Evolutionary conservation across 2,329 filamentous ascomycete genomes (phyloP), one percentile per base, ranked within the genome.

Genomic region (Alternaria sp.): DNA sequence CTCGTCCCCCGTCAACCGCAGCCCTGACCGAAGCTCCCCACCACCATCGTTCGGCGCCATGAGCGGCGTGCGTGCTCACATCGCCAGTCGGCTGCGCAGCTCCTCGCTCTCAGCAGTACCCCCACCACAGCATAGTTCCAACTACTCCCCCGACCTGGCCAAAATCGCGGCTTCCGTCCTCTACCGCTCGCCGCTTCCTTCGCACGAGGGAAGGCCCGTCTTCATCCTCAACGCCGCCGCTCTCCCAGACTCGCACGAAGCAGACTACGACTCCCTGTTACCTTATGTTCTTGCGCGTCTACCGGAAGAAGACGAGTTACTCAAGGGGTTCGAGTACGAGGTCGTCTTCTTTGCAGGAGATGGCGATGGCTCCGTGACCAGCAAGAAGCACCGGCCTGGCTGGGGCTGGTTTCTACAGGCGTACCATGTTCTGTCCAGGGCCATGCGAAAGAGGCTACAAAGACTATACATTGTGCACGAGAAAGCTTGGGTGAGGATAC

Each of bases 331-430:
- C 20, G 83, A 85, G 57, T 87, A 87, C 65, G 85, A 86, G 68
- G 81, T 87, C 46, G 77, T 87, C 56, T 86, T 87, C 75, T 86
- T 87, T 67, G 84, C 85, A 5, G 85, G 84, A n/a, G 84, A 83
- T 9, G 80, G 80, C 38, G 79, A 79, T 47, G 82, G 80, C 48
- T 79, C 78, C 47, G 78, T 75, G 14, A 81, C 80, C 9, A 72
- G 75, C 42, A 85, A 81, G 73, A 85, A 83, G 72, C 78, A 78
- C 51, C 69, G 80, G 44, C 84, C 85, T 1, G 82, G 82, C 26
- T 84, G 83, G 79, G 83, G 83, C 39, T 87, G 85, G 85, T 86
- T 85, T 64, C 74, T 87, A 51, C 84, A 86, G 66, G 84, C 84
- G 16, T 87, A 87, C 72, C 83, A 86, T 68, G 79, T 86, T 61